Percentiles rank a stretch among this genome's conserved stretches.
phyloP scores from a whole-genome alignment of 441 rosid species.

The Euphorbia schlechtendalii region DNA sequence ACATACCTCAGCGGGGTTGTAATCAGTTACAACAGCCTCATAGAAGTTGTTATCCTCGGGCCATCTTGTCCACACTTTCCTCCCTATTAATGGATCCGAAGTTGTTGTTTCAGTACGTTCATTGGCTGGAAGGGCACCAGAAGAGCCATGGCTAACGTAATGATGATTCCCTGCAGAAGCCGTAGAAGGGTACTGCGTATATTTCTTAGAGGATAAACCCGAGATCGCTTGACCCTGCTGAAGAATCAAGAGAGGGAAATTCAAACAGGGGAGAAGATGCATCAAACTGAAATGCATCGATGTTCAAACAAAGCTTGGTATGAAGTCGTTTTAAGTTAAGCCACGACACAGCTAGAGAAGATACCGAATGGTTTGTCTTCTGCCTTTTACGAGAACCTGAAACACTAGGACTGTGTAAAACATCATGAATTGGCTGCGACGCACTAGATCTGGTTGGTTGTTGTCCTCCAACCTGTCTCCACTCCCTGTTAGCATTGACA shows the following conservation, averaged over 20 bases:
- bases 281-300: neutral
- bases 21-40: conserved; percentile 80
- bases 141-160: conserved; percentile 35
- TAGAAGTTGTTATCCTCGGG: conserved; percentile 87
- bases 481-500: conserved; percentile 44
- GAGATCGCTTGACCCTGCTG: conserved; percentile 37
- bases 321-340: neutral
- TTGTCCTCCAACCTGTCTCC: conserved; percentile 78
- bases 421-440: conserved; percentile 46
- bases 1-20: conserved; percentile 58
- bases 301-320: neutral
- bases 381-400: conserved; percentile 79
- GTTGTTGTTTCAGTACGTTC: conserved; percentile 45
- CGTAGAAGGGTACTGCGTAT: conserved; percentile 53
- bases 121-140: conserved; percentile 39
- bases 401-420: conserved; percentile 65
- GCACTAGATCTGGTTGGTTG: conserved; percentile 46
- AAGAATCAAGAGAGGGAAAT: conserved; percentile 8
- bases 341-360: conserved; percentile 18
- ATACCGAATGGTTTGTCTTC: conserved; percentile 70
- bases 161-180: conserved; percentile 47
- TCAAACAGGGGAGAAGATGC: conserved; percentile 16
- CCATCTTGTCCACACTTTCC: conserved; percentile 96
- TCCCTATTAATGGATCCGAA: conserved; percentile 53
- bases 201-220: conserved; percentile 33